phyloP scores from a whole-genome alignment of 768 basidiomycete species.

The Mycena vitilis region DNA sequence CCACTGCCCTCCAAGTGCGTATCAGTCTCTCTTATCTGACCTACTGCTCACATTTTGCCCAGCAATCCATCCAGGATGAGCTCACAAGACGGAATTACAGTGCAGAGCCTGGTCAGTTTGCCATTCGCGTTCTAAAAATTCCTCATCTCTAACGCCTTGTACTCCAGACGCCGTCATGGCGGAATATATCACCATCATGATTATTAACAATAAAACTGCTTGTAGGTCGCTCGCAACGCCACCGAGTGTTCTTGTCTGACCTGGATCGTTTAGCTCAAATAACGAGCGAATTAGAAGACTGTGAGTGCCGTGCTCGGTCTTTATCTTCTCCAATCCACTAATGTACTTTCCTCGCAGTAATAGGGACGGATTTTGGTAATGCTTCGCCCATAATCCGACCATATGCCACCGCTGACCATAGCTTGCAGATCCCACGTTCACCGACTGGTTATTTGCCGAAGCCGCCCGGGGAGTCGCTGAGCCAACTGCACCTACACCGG shows the following conservation, averaged over 20 bases:
- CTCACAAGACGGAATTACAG: conserved; percentile 80
- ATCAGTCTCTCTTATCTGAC: background rate
- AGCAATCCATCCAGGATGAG: conserved; percentile 87
- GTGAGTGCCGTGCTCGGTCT: conserved; percentile 52
- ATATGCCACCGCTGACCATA: conserved; percentile 31
- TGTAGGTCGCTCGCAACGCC: conserved; percentile 56
- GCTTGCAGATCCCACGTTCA: conserved; percentile 79
- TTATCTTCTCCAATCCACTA: conserved; percentile 10
- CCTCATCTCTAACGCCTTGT: conserved; percentile 32
- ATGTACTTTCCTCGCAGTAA: conserved; percentile 53
- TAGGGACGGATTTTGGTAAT: conserved; percentile 85
- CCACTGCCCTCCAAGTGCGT: conserved; percentile 74
- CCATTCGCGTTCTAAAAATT: conserved; percentile 20
- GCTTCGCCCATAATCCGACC: conserved; percentile 36
- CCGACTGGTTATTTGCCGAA: conserved; percentile 88
- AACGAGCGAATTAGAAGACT: conserved; percentile 86
- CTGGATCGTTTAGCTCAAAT: conserved; percentile 72
- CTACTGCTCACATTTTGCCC: conserved; percentile 25
- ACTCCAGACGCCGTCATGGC: conserved; percentile 87
- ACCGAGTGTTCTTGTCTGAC: conserved; percentile 27
- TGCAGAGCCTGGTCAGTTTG: conserved; percentile 73
- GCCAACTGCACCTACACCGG: conserved; percentile 54
- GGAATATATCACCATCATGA: conserved; percentile 95
- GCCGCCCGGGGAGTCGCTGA: conserved; percentile 77
- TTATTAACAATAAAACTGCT: conserved; percentile 90